Evolutionary conservation across 108 stramenopile species (phyloP), one percentile per base, ranked within the genome.

Genomic region (Cyclotella sp.): DNA sequence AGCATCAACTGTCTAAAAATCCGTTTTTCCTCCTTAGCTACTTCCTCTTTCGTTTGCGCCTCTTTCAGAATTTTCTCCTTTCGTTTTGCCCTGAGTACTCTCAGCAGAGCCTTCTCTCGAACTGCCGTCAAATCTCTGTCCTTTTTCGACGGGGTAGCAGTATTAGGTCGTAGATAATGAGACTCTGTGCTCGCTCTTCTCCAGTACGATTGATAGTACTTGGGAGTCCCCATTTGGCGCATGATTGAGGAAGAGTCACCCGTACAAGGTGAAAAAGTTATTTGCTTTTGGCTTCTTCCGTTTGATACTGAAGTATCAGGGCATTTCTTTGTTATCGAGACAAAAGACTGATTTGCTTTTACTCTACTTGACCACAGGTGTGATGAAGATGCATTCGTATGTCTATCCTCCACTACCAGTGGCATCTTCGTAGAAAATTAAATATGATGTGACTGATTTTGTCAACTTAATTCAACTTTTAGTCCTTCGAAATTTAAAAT

Each of bases 31-130:
- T 28, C 22, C 9, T 28, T 6, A 24, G 24, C 1, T 4, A 28
- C 13, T 27, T 7, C 26, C 27, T 58, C 57, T 21, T 28, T 58
- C 47, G n/a, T 49, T n/a, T 7, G 3, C 9, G 15, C 47, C n/a
- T 49, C 47, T 49, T n/a, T 49, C 47, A 49, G 3, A 7, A n/a
- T 16, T n/a, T 49, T 49, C n/a, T 49, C 47, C 18, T 9, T 3
- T 3, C 47, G 47, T 49, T 49, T 49, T 3, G 47, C 47, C 3
- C 9, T 9, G 47, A 49, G 3, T 3, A 49, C 47, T 49, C 47
- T 16, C 9, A 49, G 47, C 18, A 49, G 47, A 49, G 47, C 47
- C 47, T 49, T 49, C 47, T 49, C 47, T 49, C 47, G 47, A 45
- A 45, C 13, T 45, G 44, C 44, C 9, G 44, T 45, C 44, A 45